Base-by-base conservation (phyloP, 2,329 filamentous ascomycete species). In the Paecilomyces fulvus region DNA sequence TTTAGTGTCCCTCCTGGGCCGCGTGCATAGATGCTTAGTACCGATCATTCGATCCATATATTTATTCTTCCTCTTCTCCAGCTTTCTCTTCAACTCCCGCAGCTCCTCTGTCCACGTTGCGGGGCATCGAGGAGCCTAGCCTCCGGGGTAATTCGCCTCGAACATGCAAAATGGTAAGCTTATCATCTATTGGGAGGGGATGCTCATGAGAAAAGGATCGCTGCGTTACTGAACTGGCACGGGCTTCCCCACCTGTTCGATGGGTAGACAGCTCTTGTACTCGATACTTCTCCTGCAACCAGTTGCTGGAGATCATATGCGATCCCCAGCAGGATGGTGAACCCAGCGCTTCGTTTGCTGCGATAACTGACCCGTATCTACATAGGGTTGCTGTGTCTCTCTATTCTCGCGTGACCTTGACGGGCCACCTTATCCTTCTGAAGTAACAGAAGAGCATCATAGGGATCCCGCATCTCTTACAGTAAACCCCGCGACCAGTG, bases 381-480 rank as follows among this genome's bases (percentile, higher is more conserved):
- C 20, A 55, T 55, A 75, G 73, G 73, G 73, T 63, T 75, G 72
- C 64, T 74, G 72, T 61, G 64, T 69, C 52, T 75, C 72, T 56
- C 59, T 60, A 21, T 60, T 62, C 60, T 71, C 71, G 66, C 72
- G 66, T 67, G 65, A 70, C 60, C 58, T 8, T 20, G 37, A 63
- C 54, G 61, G 63, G 56, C 53, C 62, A 33, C 63, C 62, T 14
- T 63, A 69, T 58, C 51, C 65, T n/a, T 56, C 57, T 53, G 62
- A 59, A 53, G 61, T 57, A 56, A 53, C 61, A 49, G 63, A 68
- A 55, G 65, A 67, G 53, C 59, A 59, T 55, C 61, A 59, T 49
- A 56, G 63, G 23, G 65, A 63, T 21, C 53, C 59, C n/a, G 56
- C 65, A 52, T 60, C 59, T 8, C 62, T 49, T 46, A 56, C 50